Evolutionary conservation across 805 yeast species (phyloP).

Genomic region (Yarrowia sp.): DNA sequence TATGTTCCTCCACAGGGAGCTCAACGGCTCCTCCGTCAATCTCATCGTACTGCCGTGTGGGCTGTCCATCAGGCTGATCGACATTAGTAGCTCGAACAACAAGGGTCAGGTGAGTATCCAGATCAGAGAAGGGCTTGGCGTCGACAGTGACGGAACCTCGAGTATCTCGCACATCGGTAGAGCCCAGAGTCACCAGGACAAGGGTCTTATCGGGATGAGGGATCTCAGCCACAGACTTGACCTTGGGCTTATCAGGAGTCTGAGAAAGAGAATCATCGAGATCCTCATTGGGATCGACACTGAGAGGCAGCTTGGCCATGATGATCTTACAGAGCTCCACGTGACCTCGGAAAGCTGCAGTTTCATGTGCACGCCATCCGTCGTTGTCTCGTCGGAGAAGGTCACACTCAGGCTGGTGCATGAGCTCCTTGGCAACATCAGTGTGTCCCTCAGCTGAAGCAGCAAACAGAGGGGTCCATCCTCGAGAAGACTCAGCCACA

Average conservation of each 20-base stretch:
- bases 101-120: constrained; percentile 86
- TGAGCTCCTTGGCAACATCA: constrained; percentile 63
- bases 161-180: constrained; percentile 78
- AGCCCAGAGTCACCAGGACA: constrained; percentile 83
- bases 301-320: constrained; percentile 43
- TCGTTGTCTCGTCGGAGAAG: constrained; percentile 71
- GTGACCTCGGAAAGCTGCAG: constrained; percentile 90
- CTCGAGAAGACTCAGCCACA: constrained; percentile 75
- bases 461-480: constrained; percentile 92
- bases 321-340: constrained; percentile 69
- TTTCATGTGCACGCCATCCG: constrained; percentile 99
- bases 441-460: constrained; percentile 86
- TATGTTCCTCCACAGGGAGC: constrained; percentile 71
- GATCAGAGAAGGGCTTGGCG: constrained; percentile 76
- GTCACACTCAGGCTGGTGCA: constrained; percentile 57
- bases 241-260: constrained; percentile 21
- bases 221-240: constrained; percentile 67
- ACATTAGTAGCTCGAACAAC: constrained; percentile 59
- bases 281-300: constrained; percentile 7
- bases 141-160: constrained; percentile 73
- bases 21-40: constrained; percentile 63
- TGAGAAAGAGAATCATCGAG: constrained; percentile 5
- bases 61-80: constrained; percentile 54
- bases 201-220: constrained; percentile 65
- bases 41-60: constrained; percentile 17